Conservation (phyloP, 768 basidiomycete species). For the Agaricus blazei region DNA sequence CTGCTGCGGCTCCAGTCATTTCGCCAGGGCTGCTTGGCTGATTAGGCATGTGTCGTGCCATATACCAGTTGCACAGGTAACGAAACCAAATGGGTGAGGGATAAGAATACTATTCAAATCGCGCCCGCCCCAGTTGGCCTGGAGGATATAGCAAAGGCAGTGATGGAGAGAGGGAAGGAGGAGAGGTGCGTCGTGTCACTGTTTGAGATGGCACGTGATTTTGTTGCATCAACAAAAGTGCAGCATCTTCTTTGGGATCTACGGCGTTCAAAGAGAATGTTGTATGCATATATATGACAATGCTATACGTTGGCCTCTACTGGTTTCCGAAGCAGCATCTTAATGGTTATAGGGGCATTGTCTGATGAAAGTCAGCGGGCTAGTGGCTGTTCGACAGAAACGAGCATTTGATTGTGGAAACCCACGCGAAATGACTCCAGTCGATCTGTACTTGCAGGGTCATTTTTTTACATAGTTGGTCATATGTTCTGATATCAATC, state of each 20-base stretch:
- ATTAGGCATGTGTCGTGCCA: too few species aligned
- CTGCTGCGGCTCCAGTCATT: too few species aligned
- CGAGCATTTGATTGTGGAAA: slow-evolving; percentile 67
- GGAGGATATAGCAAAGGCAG: too few species aligned
- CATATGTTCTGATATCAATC: slow-evolving; percentile 69
- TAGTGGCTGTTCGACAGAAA: slow-evolving; percentile 55
- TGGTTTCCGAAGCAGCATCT: slow-evolving; percentile 48
- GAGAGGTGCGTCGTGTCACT: too few species aligned
- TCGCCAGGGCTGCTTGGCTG: too few species aligned
- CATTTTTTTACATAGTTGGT: slow-evolving; percentile 38
- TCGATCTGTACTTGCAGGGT: slow-evolving; percentile 33
- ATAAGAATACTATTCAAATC: too few species aligned
- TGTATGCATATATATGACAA: slow-evolving; percentile 32
- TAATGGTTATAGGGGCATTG: slow-evolving; percentile 18
- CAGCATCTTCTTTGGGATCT: slow-evolving; percentile 18
- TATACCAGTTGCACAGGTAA: too few species aligned
- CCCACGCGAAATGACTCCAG: slow-evolving; percentile 52
- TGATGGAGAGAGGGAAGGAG: too few species aligned
- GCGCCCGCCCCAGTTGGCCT: too few species aligned
- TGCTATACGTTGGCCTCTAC: slow-evolving; percentile 35
- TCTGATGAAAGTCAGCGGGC: slow-evolving; percentile 39
- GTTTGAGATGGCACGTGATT: too few species aligned
- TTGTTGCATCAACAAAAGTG: too few species aligned
- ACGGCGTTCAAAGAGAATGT: slow-evolving; percentile 38
- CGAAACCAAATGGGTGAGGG: too few species aligned